Percentiles rank a stretch among this genome's conserved stretches.
These are phyloP conservation scores for Pleurotus cornucopiae DNA, from an alignment of 768 basidiomycete species.

Conservation along the genomic window DNA sequence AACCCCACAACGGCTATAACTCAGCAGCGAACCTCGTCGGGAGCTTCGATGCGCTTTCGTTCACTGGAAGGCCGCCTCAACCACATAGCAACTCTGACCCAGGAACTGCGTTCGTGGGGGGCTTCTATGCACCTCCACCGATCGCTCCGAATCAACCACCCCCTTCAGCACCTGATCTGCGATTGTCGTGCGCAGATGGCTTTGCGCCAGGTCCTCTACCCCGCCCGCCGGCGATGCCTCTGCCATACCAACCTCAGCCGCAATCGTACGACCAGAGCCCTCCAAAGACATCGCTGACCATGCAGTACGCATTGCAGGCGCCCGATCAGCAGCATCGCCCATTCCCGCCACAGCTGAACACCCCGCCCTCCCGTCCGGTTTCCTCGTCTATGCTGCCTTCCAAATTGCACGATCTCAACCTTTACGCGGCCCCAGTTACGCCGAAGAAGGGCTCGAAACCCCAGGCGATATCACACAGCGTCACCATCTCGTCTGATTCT, in stretches of 20 bases:
- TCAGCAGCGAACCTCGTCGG: slow-evolving; percentile 21
- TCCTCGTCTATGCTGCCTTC: slow-evolving; percentile 3
- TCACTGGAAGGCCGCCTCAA: slow-evolving; percentile 16
- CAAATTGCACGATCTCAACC: slow-evolving; percentile 1
- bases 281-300: slow-evolving; percentile 14
- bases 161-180: no score
- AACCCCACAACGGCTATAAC: slow-evolving; percentile 9
- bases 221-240: slow-evolving; percentile 16
- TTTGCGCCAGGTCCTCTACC: slow-evolving; percentile 12
- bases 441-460: not conserved
- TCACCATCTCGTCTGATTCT: not conserved
- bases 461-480: not conserved
- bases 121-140: not conserved
- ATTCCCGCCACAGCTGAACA: not conserved
- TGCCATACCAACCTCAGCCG: slow-evolving; percentile 11
- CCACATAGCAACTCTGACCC: slow-evolving; percentile 1
- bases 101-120: not conserved
- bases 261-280: not conserved
- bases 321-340: slow-evolving; percentile 7
- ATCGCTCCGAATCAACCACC: no score
- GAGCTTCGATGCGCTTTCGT: slow-evolving; percentile 26
- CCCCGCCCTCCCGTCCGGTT: slow-evolving; percentile 12
- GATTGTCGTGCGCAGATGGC: not conserved
- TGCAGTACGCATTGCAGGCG: slow-evolving; percentile 17
- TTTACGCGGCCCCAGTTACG: not conserved